A percentile compares a stretch with the other conserved stretches of the same genome.
phyloP scores from a whole-genome alignment of 2,329 filamentous ascomycete genomes.

The Fusarium chlamydosporum region DNA sequence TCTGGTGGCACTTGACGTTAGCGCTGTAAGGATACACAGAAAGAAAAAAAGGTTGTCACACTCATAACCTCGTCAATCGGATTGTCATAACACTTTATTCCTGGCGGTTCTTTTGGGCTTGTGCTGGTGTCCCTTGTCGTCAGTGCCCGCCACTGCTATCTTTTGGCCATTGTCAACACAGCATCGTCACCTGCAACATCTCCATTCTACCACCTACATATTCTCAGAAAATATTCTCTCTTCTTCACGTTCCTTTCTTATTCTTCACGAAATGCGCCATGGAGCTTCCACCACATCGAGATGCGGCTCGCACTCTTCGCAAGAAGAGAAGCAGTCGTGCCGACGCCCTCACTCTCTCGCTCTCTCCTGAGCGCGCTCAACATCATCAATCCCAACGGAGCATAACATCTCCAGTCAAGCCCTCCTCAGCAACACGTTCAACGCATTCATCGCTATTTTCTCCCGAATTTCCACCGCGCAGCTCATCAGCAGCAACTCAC shows the following conservation, averaged over 20 bases:
- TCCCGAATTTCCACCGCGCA: constrained; percentile 20
- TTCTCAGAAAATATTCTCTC: neutral
- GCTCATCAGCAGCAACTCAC: neutral
- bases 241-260: neutral
- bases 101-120: neutral
- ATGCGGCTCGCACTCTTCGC: constrained; percentile 20
- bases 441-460: constrained; percentile 24
- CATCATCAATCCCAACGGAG: constrained; percentile 14
- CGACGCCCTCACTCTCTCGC: constrained; percentile 30
- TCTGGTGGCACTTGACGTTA: constrained; percentile 30
- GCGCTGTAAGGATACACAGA: constrained; percentile 17
- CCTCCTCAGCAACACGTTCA: constrained; percentile 15
- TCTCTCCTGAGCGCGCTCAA: constrained; percentile 29
- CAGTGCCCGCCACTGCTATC: constrained; percentile 27
- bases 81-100: neutral
- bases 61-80: constrained; percentile 10
- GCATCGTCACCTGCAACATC: neutral
- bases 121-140: constrained; percentile 9
- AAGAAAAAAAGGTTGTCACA: constrained; percentile 27
- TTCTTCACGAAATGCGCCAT: neutral
- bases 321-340: constrained; percentile 36
- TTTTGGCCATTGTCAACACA: neutral
- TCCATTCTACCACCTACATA: neutral
- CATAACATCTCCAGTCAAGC: constrained; percentile 26
- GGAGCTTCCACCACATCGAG: constrained; percentile 33